These are phyloP conservation scores for Entonaema liquescens DNA, from an alignment of 495 filamentous ascomycete species.

Conservation along the genomic window DNA sequence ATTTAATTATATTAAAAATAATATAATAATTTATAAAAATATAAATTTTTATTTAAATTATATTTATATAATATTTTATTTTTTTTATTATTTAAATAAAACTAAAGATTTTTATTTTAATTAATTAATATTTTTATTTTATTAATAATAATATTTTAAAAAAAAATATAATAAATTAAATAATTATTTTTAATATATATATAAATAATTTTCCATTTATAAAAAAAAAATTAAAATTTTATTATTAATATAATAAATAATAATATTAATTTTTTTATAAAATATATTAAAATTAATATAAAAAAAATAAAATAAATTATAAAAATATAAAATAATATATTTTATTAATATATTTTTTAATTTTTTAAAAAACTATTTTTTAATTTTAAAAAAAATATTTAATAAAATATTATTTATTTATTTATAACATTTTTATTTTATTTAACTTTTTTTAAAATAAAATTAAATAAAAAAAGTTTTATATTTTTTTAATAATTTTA, in stretches of 20 bases:
- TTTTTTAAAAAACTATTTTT: not conserved
- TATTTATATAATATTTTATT: slow-evolving; percentile 6
- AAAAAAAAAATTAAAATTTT: not conserved
- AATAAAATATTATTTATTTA: no score
- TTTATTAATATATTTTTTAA: not conserved
- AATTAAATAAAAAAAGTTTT: no score
- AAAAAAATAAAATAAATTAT: no score
- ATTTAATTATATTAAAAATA: slow-evolving; percentile 8
- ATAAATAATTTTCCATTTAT: not conserved
- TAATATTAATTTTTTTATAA: not conserved
- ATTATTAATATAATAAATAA: slow-evolving; percentile 6
- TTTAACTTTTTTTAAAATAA: no score
- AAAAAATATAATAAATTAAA: slow-evolving; percentile 6
- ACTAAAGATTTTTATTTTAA: no score
- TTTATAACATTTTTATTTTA: no score
- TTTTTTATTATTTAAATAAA: slow-evolving; percentile 5
- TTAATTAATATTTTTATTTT: slow-evolving; percentile 11
- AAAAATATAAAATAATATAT: slow-evolving; percentile 6
- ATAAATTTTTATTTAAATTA: not conserved
- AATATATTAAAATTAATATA: slow-evolving; percentile 13
- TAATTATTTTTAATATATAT: not conserved
- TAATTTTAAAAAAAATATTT: no score
- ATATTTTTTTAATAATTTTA: no score
- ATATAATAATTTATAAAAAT: slow-evolving; percentile 2
- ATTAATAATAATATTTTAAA: not conserved